Conservation (phyloP, 306 rosid genomes). For the Alnus glutinosa region DNA sequence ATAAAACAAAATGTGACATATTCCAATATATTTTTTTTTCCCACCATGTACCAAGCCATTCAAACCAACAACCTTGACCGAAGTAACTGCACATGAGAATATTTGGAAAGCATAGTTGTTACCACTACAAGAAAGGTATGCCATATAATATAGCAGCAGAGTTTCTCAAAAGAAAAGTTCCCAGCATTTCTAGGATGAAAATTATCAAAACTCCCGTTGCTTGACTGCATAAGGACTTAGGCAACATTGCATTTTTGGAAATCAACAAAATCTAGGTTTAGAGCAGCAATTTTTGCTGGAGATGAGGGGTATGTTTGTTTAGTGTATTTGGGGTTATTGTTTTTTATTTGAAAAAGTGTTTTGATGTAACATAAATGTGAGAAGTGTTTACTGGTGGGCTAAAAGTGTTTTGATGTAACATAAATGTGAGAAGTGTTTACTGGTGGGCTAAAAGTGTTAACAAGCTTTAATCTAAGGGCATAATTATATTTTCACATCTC, state of each 20-base stretch:
- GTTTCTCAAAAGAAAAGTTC: not conserved
- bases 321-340: too few species aligned
- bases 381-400: too few species aligned
- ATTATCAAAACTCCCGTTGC: not conserved
- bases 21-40: not conserved
- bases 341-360: too few species aligned
- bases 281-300: not conserved
- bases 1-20: not conserved
- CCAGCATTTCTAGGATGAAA: not conserved
- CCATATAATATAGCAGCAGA: not conserved
- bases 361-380: too few species aligned
- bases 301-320: not conserved
- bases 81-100: not conserved
- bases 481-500: too few species aligned
- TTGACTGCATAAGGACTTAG: not conserved
- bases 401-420: too few species aligned
- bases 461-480: too few species aligned
- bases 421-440: too few species aligned
- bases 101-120: not conserved
- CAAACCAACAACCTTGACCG: not conserved
- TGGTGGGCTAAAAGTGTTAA: too few species aligned
- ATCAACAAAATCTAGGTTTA: not conserved
- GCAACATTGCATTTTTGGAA: not conserved
- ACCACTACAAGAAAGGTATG: not conserved
- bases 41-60: not conserved